Evolutionary conservation across 2,329 filamentous ascomycete genomes (phyloP).

Genomic region (Leptographium lundbergii): DNA sequence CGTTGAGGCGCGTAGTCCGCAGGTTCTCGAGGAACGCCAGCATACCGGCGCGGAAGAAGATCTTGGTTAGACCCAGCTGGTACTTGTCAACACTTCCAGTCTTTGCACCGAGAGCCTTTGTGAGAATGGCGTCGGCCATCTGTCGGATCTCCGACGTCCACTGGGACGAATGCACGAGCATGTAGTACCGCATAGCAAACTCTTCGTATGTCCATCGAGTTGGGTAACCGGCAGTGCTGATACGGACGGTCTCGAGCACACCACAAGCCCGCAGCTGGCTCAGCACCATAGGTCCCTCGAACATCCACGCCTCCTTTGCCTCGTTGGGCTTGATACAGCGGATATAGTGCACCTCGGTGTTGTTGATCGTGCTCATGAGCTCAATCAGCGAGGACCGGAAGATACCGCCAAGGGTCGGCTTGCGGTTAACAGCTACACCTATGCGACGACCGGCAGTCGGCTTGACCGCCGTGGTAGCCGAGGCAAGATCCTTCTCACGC

Average conservation of each 20-base stretch:
- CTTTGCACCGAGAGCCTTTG: constrained; percentile 71
- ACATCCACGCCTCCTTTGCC: constrained; percentile 92
- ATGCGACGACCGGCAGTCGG: constrained; percentile 73
- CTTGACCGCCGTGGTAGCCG: constrained; percentile 56
- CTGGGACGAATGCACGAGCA: constrained; percentile 77
- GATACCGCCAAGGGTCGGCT: constrained; percentile 93
- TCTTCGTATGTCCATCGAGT: constrained; percentile 99
- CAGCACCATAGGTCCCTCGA: constrained; percentile 96
- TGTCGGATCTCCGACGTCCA: constrained; percentile 91
- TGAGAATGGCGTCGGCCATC: constrained; percentile 88
- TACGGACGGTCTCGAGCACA: constrained; percentile 96
- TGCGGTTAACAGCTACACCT: constrained; percentile 84
- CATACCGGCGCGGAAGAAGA: constrained; percentile 99
- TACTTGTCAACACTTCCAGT: constrained; percentile 79
- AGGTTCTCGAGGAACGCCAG: constrained; percentile 94
- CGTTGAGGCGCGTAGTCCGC: constrained; percentile 78
- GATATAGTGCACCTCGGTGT: constrained; percentile 97
- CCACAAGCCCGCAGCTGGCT: constrained; percentile 95
- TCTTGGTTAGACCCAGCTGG: constrained; percentile 93
- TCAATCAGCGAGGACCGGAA: constrained; percentile 98
- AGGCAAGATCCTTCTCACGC: constrained; percentile 72
- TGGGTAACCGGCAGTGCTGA: constrained; percentile 93
- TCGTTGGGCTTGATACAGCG: constrained; percentile 99
- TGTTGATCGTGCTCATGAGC: constrained; percentile 95
- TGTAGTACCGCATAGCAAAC: constrained; percentile 95